These are phyloP conservation scores for Boletus edulis DNA, from an alignment of 768 basidiomycete species.

Conservation along the genomic window DNA sequence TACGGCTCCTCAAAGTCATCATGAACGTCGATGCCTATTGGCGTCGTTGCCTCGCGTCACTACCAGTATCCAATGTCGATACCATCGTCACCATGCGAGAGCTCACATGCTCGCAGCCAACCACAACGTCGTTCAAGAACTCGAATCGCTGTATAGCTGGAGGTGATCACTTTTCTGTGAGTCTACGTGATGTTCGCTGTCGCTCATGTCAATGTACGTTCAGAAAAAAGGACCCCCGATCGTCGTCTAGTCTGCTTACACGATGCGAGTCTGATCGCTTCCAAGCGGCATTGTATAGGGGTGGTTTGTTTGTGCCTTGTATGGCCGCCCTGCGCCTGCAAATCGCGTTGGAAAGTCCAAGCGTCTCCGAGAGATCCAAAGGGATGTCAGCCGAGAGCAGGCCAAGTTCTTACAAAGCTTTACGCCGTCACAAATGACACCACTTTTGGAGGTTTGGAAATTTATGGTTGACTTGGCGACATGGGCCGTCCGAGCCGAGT, in stretches of 20 bases:
- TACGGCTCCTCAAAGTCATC: constrained; percentile 18
- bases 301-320: constrained; percentile 19
- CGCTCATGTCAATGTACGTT: constrained; percentile 1
- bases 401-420: constrained; percentile 10
- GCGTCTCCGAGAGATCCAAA: constrained; percentile 1
- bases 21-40: constrained; percentile 12
- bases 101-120: constrained; percentile 12
- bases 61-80: background rate
- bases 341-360: constrained; percentile 8
- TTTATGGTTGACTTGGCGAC: constrained; percentile 10
- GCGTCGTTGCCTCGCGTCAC: constrained; percentile 14
- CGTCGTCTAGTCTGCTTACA: constrained; percentile 29
- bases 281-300: constrained; percentile 27
- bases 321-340: constrained; percentile 11
- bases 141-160: constrained; percentile 20
- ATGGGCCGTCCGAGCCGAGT: constrained; percentile 8
- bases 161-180: constrained; percentile 10
- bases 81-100: constrained; percentile 13
- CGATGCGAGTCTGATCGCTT: constrained; percentile 33
- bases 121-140: constrained; percentile 11
- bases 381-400: constrained; percentile 1
- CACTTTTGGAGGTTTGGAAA: constrained; percentile 6
- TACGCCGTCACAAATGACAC: background rate
- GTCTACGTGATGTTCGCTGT: background rate
- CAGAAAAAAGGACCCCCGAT: constrained; percentile 39